Base-by-base conservation (phyloP, 208 protist species). In the Acanthamoeba lugdunensis region DNA sequence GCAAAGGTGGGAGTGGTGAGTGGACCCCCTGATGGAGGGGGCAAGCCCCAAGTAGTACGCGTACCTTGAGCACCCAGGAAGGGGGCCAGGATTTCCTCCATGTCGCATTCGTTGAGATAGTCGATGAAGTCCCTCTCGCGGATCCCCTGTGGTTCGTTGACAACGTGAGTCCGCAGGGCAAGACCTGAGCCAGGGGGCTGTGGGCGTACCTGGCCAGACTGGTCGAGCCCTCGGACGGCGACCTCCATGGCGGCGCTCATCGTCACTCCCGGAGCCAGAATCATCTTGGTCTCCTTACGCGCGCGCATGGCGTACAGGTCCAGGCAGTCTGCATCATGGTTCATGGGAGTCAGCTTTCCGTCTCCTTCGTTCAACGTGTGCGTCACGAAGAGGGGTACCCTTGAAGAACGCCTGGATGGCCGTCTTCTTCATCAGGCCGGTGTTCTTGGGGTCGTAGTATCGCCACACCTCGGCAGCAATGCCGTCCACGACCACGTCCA, bases 401-500 rank as follows among this genome's bases (percentile, higher is more conserved):
- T 92, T 73, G 69, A 92, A 79, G 69, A 92, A 92, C 6, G 25
- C 14, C 25, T 92, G 88, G 18, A 92, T 75, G 13, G 56, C 63
- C 7, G 28, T 28, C 88, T 92, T 92, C 63, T 92, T 92, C 48
- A 92, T 79, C n/a, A 71, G 1, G 18, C 88, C 88, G 14, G 45
- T 73, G 65, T 45, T 61, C 88, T 92, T 92, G 88, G 56, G 56
- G 88, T 92, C 88, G 45, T 92, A 92, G 88, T 92, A 92, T 48
- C 48, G 50, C 88, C 88, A 92, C 48, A 71, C 45, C 30, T 92
- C 88, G n/a, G 61, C 45, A 21, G 67, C 88, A 7, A 79, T 33
- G 13, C 14, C 28, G 63, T 92, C 88, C 7, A 92, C 37, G 2
- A 45, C 25, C 18, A 50, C 14, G 37, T 92, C 88, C 52, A 92